Evolutionary conservation across 352 stramenopile genomes (phyloP).

Genomic region (Pythium guiyangense): DNA sequence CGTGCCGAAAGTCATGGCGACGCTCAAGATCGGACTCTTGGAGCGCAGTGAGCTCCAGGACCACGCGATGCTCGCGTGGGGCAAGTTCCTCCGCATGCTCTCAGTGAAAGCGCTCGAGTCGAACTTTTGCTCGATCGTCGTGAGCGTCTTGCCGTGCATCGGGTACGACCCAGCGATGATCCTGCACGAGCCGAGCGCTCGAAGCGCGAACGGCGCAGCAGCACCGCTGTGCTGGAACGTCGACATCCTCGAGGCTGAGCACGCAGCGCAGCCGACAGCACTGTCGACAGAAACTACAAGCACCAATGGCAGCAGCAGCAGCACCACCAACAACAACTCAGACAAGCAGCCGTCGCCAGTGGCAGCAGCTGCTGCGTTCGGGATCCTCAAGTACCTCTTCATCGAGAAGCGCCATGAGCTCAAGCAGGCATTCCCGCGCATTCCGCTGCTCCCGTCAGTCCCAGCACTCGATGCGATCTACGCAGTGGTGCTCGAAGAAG

Average conservation of each 20-base stretch:
- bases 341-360: slow-evolving; percentile 1
- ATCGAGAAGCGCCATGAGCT: slow-evolving; percentile 61
- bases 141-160: slow-evolving; percentile 81
- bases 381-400: slow-evolving; percentile 66
- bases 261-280: too few relatives aligned
- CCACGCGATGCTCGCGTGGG: slow-evolving; percentile 66
- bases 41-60: slow-evolving; percentile 45
- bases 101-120: slow-evolving; percentile 72
- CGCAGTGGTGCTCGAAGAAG: slow-evolving; percentile 41
- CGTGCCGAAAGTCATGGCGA: slow-evolving; percentile 88
- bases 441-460: slow-evolving; percentile 63
- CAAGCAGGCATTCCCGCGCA: slow-evolving; percentile 55
- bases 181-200: slow-evolving; percentile 25
- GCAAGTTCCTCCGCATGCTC: slow-evolving; percentile 75
- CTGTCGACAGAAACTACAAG: slow-evolving; percentile 3
- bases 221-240: slow-evolving; percentile 31
- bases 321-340: neutral
- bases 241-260: slow-evolving; percentile 25
- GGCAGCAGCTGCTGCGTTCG: slow-evolving; percentile 18
- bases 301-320: neutral
- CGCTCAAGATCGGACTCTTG: slow-evolving; percentile 69
- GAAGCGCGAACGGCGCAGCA: too few relatives aligned
- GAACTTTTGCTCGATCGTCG: slow-evolving; percentile 86
- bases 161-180: slow-evolving; percentile 35
- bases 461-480: slow-evolving; percentile 68